A percentile compares a stretch with the other conserved stretches of the same genome.
Evolutionary conservation across 495 filamentous ascomycete genomes (phyloP).

Genomic region (Penicillium turbatum): DNA sequence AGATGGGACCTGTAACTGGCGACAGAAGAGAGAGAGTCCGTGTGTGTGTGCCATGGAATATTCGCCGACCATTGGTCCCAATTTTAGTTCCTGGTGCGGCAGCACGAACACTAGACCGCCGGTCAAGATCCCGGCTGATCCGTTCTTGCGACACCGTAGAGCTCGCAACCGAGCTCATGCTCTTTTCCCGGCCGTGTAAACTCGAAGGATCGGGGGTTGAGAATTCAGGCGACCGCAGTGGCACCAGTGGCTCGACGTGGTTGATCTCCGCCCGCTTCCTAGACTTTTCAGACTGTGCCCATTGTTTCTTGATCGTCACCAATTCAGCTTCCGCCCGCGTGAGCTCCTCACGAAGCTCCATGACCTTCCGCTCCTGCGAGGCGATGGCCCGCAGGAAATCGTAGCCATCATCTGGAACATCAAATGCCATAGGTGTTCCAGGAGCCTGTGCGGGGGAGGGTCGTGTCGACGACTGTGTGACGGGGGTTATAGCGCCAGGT

Average conservation of each 20-base stretch:
- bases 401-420: slow-evolving; percentile 53
- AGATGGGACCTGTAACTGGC: slow-evolving; percentile 39
- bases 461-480: slow-evolving; percentile 31
- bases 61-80: slow-evolving; percentile 49
- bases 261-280: slow-evolving; percentile 67
- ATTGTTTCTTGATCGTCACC: slow-evolving; percentile 71
- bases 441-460: slow-evolving; percentile 28
- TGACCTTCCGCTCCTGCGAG: slow-evolving; percentile 84
- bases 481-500: slow-evolving; percentile 37
- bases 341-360: slow-evolving; percentile 89
- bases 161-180: slow-evolving; percentile 29
- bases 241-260: slow-evolving; percentile 52
- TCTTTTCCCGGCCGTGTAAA: slow-evolving; percentile 30
- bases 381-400: slow-evolving; percentile 86
- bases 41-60: slow-evolving; percentile 72
- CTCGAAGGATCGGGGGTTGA: slow-evolving; percentile 15
- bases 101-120: slow-evolving; percentile 42
- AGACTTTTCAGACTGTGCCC: slow-evolving; percentile 70
- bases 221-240: slow-evolving; percentile 46
- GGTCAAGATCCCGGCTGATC: slow-evolving; percentile 47
- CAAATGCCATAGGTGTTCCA: slow-evolving; percentile 43
- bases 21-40: slow-evolving; percentile 81
- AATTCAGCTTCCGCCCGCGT: slow-evolving; percentile 74
- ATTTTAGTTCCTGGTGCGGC: slow-evolving; percentile 34
- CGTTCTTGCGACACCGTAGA: slow-evolving; percentile 32